These are phyloP conservation scores for Schizothecium vesticola DNA, from an alignment of 495 filamentous ascomycete genomes.

Conservation along the genomic window DNA sequence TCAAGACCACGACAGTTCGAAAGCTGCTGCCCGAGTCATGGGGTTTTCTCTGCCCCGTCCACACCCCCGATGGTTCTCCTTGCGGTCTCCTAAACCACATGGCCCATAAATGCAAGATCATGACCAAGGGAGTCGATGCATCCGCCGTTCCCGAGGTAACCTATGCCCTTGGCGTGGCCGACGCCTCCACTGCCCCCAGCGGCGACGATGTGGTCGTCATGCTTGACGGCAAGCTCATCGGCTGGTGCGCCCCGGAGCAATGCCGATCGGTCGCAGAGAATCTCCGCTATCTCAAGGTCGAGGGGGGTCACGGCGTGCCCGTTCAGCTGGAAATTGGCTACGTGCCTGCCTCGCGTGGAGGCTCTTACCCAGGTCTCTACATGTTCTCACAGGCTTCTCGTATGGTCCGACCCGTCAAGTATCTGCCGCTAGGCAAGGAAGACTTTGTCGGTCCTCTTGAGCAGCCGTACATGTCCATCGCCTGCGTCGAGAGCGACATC, in stretches of 20 bases:
- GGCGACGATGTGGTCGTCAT: slow-evolving; percentile 81
- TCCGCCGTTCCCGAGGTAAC: slow-evolving; percentile 67
- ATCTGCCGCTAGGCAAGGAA: slow-evolving; percentile 73
- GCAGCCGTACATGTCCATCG: slow-evolving; percentile 98
- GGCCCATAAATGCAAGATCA: slow-evolving; percentile 88
- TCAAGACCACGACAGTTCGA: slow-evolving; percentile 95
- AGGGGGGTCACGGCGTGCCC: slow-evolving; percentile 79
- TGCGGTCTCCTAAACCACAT: slow-evolving; percentile 95
- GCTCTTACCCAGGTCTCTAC: slow-evolving; percentile 93
- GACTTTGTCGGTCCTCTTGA: slow-evolving; percentile 91
- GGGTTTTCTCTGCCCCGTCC: slow-evolving; percentile 95
- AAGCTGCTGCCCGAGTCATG: slow-evolving; percentile 95
- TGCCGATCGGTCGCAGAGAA: slow-evolving; percentile 74
- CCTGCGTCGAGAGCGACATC: slow-evolving; percentile 77
- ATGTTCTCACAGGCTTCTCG: slow-evolving; percentile 79
- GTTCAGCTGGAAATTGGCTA: slow-evolving; percentile 85
- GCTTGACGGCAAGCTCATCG: slow-evolving; percentile 82
- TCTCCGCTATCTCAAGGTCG: slow-evolving; percentile 91
- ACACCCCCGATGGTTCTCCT: slow-evolving; percentile 92
- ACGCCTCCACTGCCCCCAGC: slow-evolving; percentile 64
- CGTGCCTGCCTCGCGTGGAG: slow-evolving; percentile 76
- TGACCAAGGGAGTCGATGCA: slow-evolving; percentile 63
- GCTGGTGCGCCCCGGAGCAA: slow-evolving; percentile 81
- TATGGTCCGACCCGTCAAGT: slow-evolving; percentile 89
- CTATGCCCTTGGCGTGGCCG: slow-evolving; percentile 68